phyloP scores from a whole-genome alignment of 345 rosid species.

The Corchorus capsularis region DNA sequence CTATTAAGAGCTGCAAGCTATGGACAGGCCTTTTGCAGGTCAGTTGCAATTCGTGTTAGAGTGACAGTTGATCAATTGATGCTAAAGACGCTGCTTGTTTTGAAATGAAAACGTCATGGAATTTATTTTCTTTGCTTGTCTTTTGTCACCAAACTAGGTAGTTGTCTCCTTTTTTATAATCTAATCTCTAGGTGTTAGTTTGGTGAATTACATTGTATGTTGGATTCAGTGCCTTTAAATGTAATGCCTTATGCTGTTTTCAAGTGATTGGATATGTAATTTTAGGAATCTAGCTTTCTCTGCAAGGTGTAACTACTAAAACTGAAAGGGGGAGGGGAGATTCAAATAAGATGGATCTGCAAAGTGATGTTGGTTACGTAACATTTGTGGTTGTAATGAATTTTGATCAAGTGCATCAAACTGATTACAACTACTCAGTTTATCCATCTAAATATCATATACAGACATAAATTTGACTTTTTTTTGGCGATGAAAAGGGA shows the following conservation, averaged over 20 bases:
- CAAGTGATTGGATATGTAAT: background rate
- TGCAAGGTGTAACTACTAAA: background rate
- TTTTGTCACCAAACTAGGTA: background rate
- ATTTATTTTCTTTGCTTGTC: constrained; percentile 7
- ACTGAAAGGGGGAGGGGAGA: background rate
- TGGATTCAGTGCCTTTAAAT: background rate
- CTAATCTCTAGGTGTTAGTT: background rate
- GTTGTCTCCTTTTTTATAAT: background rate
- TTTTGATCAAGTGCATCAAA: background rate
- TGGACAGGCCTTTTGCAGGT: constrained; percentile 99
- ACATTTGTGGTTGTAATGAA: background rate
- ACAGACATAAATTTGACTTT: background rate
- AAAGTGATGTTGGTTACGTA: background rate
- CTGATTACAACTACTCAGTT: background rate
- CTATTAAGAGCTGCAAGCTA: constrained; percentile 96
- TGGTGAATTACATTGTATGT: background rate
- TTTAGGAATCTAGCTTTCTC: background rate
- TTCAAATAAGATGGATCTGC: background rate
- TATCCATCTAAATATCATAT: background rate
- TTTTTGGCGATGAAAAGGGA: too few species aligned
- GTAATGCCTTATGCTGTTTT: background rate
- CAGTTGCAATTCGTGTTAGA: constrained; percentile 25
- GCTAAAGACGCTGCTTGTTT: constrained; percentile 10
- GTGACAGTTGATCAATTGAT: background rate
- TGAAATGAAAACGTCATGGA: constrained; percentile 8